Evolutionary conservation across 768 basidiomycete genomes (phyloP).

Genomic region (Boletus patriciae): DNA sequence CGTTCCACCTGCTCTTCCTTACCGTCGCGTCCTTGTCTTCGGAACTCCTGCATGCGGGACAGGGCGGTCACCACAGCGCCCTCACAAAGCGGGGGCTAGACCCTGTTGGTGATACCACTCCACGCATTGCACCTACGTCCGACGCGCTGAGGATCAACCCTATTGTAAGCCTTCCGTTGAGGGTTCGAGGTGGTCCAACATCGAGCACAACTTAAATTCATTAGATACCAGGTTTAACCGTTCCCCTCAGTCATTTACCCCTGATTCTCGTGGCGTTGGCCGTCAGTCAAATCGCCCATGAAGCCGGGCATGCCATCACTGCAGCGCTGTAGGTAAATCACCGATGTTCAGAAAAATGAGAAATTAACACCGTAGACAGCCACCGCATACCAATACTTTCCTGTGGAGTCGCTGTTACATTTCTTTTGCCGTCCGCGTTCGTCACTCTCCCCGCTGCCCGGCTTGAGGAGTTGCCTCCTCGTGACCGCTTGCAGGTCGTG

Average conservation of each 20-base stretch:
- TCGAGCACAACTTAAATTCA: not conserved
- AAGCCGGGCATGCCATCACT: constrained; percentile 74
- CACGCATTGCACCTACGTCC: not conserved
- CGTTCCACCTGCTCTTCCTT: constrained; percentile 41
- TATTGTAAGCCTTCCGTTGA: constrained; percentile 30
- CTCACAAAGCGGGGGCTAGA: constrained; percentile 19
- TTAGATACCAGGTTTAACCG: constrained; percentile 82
- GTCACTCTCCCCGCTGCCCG: constrained; percentile 55
- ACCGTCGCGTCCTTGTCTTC: constrained; percentile 27
- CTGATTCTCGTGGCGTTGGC: constrained; percentile 62
- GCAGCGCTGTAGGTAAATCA: constrained; percentile 63
- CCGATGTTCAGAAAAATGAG: not conserved
- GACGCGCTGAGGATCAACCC: constrained; percentile 21
- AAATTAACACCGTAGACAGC: constrained; percentile 38
- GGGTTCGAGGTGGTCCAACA: not conserved
- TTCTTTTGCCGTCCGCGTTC: constrained; percentile 73
- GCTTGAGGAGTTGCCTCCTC: constrained; percentile 38
- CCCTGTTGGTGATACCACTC: not conserved
- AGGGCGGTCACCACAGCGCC: not conserved
- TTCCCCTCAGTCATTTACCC: constrained; percentile 71
- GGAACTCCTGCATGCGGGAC: constrained; percentile 11
- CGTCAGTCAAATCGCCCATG: constrained; percentile 70
- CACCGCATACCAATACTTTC: constrained; percentile 63
- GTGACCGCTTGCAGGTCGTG: constrained; percentile 57
- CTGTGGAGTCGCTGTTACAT: constrained; percentile 58